Base-by-base conservation (phyloP, 208 protist genomes). In the Trypanosoma theileri region DNA sequence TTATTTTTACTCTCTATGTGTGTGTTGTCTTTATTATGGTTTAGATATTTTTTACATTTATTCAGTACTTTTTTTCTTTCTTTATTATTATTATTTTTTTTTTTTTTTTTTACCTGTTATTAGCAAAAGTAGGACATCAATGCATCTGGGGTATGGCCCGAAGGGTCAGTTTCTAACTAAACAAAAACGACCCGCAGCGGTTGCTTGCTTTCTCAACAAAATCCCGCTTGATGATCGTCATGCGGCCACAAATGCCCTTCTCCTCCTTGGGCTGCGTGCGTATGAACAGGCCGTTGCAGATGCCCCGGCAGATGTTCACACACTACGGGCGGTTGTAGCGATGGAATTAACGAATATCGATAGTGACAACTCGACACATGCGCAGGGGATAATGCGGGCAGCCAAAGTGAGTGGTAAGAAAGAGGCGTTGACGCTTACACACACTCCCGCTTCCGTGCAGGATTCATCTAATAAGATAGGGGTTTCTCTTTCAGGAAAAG, bases 181-280 rank as follows among this genome's bases (percentile, higher is more conserved):
- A 24, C 66, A 78, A 24, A 66, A 56, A 45, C 59, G 73, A 12
- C 73, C 73, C 3, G 56, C 54, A 14, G 22, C 44, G 28, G 73
- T 78, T 51, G 73, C 73, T 26, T 31, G 16, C 7, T 78, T 78
- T 68, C 66, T 78, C 0, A 71, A 73, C 42, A 69, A 59, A 14
- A 48, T 78, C 56, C 57, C 73, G 16, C 19, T 78, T 13, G 59
- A 72, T 2, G 73, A 78, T 17, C 73, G 73, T 46, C 73, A 72
- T 28, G 52, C 55, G 3, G 73, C 59, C 3, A 72, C 59, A n/a
- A 78, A 78, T 50, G 24, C 44, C 16, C 21, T 78, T 6, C 53
- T 78, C 21, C 6, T 50, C 22, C 40, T 78, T 17, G 73, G 73
- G 14, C 42, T 78, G 16, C 73, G 63, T 0, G 58, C 59, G 14